These are phyloP conservation scores for Phaeophleospora eucalypticola DNA, from an alignment of 2,329 filamentous ascomycete genomes.

Conservation along the genomic window DNA sequence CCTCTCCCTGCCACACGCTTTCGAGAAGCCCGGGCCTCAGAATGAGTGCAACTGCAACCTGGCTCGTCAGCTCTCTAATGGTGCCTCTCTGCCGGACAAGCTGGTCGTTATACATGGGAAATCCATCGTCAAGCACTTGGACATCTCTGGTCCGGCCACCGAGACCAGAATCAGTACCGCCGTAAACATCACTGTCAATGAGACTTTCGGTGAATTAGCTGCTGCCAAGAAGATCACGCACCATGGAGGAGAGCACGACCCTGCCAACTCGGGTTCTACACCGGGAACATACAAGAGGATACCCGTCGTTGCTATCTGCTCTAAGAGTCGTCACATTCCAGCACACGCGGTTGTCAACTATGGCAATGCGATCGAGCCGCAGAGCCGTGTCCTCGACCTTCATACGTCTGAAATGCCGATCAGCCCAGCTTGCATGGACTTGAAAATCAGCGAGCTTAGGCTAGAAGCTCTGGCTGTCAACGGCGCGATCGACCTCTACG, in stretches of 20 bases:
- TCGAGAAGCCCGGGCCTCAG: constrained; percentile 7
- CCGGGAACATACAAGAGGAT: constrained; percentile 1
- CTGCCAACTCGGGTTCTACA: not conserved
- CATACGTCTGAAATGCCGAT: constrained; percentile 32
- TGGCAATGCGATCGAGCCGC: not conserved
- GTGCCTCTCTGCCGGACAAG: constrained; percentile 5
- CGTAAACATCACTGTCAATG: constrained; percentile 6
- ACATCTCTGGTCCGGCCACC: constrained; percentile 3
- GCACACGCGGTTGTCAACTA: constrained; percentile 13
- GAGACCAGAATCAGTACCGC: no score
- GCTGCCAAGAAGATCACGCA: constrained; percentile 15
- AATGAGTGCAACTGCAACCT: constrained; percentile 30
- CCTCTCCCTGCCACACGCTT: constrained; percentile 13
- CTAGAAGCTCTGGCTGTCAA: constrained; percentile 20
- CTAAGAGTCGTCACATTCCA: constrained; percentile 18
- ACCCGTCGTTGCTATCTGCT: constrained; percentile 20
- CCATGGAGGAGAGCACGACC: constrained; percentile 11
- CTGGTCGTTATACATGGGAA: constrained; percentile 25
- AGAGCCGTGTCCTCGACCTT: constrained; percentile 23
- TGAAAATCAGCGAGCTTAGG: constrained; percentile 20
- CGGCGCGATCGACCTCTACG: constrained; percentile 28
- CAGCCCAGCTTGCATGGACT: constrained; percentile 15
- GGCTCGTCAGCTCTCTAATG: constrained; percentile 24
- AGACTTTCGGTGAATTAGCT: constrained; percentile 5
- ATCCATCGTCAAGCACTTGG: constrained; percentile 17